phyloP scores from a whole-genome alignment of 805 yeast genomes.

The Metschnikowia baotianmanensis region DNA sequence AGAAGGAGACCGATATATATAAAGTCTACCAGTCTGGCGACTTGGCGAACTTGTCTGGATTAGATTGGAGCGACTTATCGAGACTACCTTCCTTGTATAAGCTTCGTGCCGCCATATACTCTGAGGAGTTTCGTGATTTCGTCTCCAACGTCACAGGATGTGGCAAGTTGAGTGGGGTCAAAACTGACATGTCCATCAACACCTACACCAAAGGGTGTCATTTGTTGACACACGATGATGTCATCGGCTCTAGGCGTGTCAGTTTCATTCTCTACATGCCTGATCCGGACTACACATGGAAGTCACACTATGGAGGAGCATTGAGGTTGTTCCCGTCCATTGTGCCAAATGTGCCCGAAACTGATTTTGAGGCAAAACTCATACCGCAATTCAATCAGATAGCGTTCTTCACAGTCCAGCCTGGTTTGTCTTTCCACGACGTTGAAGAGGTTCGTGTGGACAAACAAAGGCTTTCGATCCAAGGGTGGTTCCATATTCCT shows the following conservation, averaged over 20 bases:
- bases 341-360: conserved; percentile 83
- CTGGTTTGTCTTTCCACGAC: conserved; percentile 95
- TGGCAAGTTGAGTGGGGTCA: conserved; percentile 85
- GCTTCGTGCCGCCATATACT: conserved; percentile 83
- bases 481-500: conserved; percentile 99
- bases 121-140: conserved; percentile 77
- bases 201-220: conserved; percentile 93
- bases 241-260: conserved; percentile 90
- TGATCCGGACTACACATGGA: conserved; percentile 88
- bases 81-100: conserved; percentile 73
- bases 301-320: conserved; percentile 91
- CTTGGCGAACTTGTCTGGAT: conserved; percentile 85
- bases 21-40: conserved; percentile 89
- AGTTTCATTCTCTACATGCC: conserved; percentile 91
- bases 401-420: conserved; percentile 93
- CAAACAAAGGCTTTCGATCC: conserved; percentile 86
- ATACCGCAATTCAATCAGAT: conserved; percentile 95
- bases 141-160: conserved; percentile 77
- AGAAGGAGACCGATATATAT: conserved; percentile 95
- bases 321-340: conserved; percentile 82
- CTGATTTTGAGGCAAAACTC: conserved; percentile 66
- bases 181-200: conserved; percentile 90
- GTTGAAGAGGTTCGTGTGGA: conserved; percentile 96
- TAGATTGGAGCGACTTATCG: conserved; percentile 70
- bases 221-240: conserved; percentile 93